Conservation (phyloP, 2,329 filamentous ascomycete genomes). For the Madurella mycetomatis region DNA sequence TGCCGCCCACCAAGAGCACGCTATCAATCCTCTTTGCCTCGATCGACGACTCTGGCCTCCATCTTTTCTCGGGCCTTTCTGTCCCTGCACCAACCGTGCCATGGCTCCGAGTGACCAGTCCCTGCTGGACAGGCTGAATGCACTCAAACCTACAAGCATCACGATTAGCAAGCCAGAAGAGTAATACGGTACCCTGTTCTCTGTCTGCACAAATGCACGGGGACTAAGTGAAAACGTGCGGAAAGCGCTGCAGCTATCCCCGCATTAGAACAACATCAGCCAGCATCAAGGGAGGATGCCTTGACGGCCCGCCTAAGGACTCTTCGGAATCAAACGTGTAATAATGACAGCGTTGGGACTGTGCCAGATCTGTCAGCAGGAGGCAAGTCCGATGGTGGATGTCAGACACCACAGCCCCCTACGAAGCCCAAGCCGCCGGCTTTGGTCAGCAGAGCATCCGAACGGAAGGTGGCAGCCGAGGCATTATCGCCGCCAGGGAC, state of each 20-base stretch:
- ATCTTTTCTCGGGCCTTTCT: neutral
- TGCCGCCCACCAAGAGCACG: too few relatives aligned
- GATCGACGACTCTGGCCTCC: neutral
- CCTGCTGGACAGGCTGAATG: slow-evolving; percentile 51
- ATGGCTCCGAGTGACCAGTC: slow-evolving; percentile 36
- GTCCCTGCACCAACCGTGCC: too few relatives aligned
- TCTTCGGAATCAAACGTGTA: slow-evolving; percentile 40
- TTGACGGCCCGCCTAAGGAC: slow-evolving; percentile 49
- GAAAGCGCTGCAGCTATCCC: slow-evolving; percentile 11
- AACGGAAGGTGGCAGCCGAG: neutral
- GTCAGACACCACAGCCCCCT: neutral
- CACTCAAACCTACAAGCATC: slow-evolving; percentile 41
- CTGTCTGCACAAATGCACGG: neutral
- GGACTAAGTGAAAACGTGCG: slow-evolving; percentile 11
- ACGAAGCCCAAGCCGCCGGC: neutral
- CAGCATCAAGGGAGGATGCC: slow-evolving; percentile 46
- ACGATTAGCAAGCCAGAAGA: slow-evolving; percentile 34
- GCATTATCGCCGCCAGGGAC: slow-evolving; percentile 2
- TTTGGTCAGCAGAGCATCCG: neutral
- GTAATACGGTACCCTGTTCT: slow-evolving; percentile 32
- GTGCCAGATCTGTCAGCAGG: neutral
- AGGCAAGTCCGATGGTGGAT: too few relatives aligned
- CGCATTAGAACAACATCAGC: slow-evolving; percentile 11
- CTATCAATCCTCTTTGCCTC: too few relatives aligned
- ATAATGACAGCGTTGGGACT: slow-evolving; percentile 8